Conservation (phyloP, 1,284 basidiomycete genomes). For the Salmacisia buchloeana region DNA sequence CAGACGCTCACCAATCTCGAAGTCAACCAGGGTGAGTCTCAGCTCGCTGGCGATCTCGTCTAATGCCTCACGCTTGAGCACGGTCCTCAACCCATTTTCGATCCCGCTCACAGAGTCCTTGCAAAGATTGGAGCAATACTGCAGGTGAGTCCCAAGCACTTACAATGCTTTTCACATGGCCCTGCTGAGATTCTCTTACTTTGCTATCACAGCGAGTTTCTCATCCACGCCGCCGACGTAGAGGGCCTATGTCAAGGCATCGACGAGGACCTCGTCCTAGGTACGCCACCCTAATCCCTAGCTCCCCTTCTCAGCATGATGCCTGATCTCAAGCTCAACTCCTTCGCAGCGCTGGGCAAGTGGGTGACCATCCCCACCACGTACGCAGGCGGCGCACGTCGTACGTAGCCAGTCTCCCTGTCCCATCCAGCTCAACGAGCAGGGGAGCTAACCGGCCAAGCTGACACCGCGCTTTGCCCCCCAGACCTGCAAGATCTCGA, state of each 20-base stretch:
- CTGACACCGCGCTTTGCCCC: not conserved
- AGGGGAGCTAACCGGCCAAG: not conserved
- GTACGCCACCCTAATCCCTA: conserved; percentile 57
- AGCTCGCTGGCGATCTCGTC: not conserved
- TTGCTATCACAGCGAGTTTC: conserved; percentile 67
- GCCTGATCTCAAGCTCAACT: not conserved
- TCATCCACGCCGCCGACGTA: conserved; percentile 95
- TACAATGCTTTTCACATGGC: not conserved
- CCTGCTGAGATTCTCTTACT: not conserved
- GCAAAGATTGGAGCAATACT: conserved; percentile 1
- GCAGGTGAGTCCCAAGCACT: conserved; percentile 4
- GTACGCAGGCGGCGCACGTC: conserved; percentile 92
- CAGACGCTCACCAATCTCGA: conserved; percentile 92
- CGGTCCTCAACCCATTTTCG: not conserved
- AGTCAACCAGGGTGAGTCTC: conserved; percentile 65
- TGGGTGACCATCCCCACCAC: conserved; percentile 90
- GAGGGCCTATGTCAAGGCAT: conserved; percentile 96
- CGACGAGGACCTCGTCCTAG: conserved; percentile 78
- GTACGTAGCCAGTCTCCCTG: conserved; percentile 53
- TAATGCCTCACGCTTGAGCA: too few relatives aligned
- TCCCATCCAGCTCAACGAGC: not conserved
- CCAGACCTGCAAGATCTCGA: conserved; percentile 76
- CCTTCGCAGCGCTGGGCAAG: conserved; percentile 68
- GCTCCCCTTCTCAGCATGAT: not conserved
- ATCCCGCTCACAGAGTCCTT: not conserved